phyloP scores from a whole-genome alignment of 768 basidiomycete species.

The Psilocybe azurescens region DNA sequence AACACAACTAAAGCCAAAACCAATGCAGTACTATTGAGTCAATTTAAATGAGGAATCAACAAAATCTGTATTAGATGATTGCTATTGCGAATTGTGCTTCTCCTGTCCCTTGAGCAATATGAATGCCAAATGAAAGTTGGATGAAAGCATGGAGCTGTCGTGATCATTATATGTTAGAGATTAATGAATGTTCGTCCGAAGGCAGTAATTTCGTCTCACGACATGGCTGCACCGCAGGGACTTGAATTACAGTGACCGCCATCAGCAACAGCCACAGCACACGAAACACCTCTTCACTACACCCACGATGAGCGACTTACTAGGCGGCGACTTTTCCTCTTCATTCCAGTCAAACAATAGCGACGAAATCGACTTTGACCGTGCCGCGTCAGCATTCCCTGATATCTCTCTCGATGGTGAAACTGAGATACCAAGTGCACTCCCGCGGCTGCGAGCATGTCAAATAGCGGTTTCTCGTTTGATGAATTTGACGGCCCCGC shows the following conservation, averaged over 20 bases:
- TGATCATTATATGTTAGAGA: too few species aligned
- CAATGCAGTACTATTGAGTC: too few species aligned
- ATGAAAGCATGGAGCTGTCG: too few species aligned
- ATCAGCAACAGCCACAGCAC: not conserved
- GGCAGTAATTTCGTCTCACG: not conserved
- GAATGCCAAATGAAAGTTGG: too few species aligned
- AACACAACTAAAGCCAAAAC: too few species aligned
- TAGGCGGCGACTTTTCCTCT: slow-evolving; percentile 34
- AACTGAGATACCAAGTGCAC: slow-evolving; percentile 53
- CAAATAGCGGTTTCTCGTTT: slow-evolving; percentile 61
- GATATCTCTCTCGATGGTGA: slow-evolving; percentile 80
- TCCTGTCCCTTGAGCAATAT: too few species aligned
- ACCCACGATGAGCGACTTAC: slow-evolving; percentile 30
- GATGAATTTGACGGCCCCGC: slow-evolving; percentile 62
- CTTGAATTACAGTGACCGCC: not conserved
- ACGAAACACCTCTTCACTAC: not conserved
- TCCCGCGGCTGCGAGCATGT: slow-evolving; percentile 33
- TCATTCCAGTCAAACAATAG: slow-evolving; percentile 29
- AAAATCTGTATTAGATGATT: too few species aligned
- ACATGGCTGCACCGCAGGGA: not conserved
- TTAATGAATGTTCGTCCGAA: not conserved
- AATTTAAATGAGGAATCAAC: too few species aligned
- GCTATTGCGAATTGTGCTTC: too few species aligned
- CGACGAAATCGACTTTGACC: slow-evolving; percentile 81
- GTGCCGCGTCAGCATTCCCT: slow-evolving; percentile 83